These are phyloP conservation scores for Cercospora beticola DNA, from an alignment of 2,329 filamentous ascomycete genomes.

Conservation along the genomic window DNA sequence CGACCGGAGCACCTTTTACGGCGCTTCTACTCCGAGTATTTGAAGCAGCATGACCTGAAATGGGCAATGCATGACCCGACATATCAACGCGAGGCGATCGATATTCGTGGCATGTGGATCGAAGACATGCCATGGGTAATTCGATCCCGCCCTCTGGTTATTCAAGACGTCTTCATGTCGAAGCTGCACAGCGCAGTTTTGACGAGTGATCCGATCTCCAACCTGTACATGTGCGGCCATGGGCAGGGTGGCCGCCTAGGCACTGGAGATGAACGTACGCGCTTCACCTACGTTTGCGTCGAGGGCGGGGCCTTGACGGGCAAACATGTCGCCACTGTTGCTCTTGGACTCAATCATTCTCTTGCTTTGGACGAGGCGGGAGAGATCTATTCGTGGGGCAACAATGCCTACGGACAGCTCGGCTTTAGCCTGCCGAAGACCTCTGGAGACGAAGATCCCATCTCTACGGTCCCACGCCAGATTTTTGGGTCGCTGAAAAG, in stretches of 20 bases:
- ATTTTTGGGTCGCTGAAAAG: conserved; percentile 90
- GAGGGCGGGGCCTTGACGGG: conserved; percentile 70
- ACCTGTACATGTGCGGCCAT: conserved; percentile 89
- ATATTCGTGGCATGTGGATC: conserved; percentile 36
- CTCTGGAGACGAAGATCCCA: conserved; percentile 75
- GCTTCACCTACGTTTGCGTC: conserved; percentile 81
- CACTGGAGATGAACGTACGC: conserved; percentile 83
- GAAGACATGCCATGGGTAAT: conserved; percentile 70
- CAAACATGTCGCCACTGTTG: conserved; percentile 72
- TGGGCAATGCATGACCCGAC: conserved; percentile 41
- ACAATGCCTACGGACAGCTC: conserved; percentile 79
- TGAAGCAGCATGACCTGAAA: conserved; percentile 45
- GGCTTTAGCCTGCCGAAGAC: conserved; percentile 76
- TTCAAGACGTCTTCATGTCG: conserved; percentile 81
- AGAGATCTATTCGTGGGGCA: conserved; percentile 94
- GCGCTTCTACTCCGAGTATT: conserved; percentile 69
- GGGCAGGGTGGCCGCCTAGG: conserved; percentile 87
- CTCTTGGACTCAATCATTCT: conserved; percentile 87
- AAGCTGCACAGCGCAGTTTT: conserved; percentile 89
- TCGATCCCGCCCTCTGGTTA: conserved; percentile 67
- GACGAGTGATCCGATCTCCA: conserved; percentile 82
- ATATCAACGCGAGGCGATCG: conserved; percentile 19
- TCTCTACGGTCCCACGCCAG: conserved; percentile 78
- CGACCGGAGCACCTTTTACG: conserved; percentile 75
- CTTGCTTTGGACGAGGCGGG: conserved; percentile 81